Conservation (phyloP, 805 yeast genomes). For the Kregervanrija fluxuum region DNA sequence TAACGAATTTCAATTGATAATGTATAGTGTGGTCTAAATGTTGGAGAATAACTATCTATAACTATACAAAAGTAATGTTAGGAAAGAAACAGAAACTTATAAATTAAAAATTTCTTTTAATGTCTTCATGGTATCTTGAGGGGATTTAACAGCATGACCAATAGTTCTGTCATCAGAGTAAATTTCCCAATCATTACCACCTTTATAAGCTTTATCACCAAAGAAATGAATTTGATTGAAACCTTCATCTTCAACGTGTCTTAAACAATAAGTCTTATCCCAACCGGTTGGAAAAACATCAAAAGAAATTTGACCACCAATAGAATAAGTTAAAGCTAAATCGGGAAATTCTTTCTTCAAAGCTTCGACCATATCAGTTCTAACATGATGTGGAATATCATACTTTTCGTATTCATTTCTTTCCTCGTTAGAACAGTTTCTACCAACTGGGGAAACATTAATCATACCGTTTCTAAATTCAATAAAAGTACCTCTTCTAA, state of each 20-base stretch:
- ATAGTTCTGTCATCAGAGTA: conserved; percentile 86
- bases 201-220: conserved; percentile 95
- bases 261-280: conserved; percentile 98
- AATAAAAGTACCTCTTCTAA: conserved; percentile 96
- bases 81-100: conserved; percentile 16
- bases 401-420: conserved; percentile 86
- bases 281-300: conserved; percentile 99
- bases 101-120: conserved; percentile 74
- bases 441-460: conserved; percentile 96
- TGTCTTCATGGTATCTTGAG: conserved; percentile 82
- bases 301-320: conserved; percentile 98
- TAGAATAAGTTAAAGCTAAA: conserved; percentile 85
- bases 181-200: conserved; percentile 99
- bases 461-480: conserved; percentile 99
- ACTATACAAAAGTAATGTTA: too few species aligned
- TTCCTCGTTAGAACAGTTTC: conserved; percentile 93
- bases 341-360: conserved; percentile 79
- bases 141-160: conserved; percentile 89
- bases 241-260: conserved; percentile 80
- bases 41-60: neutral
- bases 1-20: neutral
- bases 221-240: conserved; percentile 91
- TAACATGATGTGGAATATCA: conserved; percentile 73
- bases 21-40: neutral
- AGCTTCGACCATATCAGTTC: conserved; percentile 80